These are phyloP conservation scores for Hypoxylon intermedium DNA, from an alignment of 495 filamentous ascomycete species.

Conservation along the genomic window DNA sequence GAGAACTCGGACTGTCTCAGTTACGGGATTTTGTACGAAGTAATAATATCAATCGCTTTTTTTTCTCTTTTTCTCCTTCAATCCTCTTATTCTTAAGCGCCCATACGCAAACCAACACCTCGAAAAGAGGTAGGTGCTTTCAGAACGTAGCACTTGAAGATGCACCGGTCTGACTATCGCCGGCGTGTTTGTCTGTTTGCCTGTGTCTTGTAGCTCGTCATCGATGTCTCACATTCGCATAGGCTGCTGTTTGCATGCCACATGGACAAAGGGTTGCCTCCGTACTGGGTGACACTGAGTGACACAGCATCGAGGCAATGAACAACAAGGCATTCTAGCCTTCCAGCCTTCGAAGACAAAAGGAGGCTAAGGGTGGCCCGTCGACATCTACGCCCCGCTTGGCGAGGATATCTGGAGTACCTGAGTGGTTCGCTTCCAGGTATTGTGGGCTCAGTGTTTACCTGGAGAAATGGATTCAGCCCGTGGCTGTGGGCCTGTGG, in stretches of 20 bases:
- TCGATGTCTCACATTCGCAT: neutral
- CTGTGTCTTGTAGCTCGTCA: neutral
- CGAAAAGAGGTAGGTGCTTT: too few relatives aligned
- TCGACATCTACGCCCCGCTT: neutral
- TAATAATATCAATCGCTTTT: neutral
- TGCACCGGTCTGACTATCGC: too few relatives aligned
- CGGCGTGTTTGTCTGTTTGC: neutral
- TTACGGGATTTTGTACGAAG: slow-evolving; percentile 2
- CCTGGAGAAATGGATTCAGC: neutral
- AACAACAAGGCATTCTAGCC: neutral
- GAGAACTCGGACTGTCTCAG: slow-evolving; percentile 4
- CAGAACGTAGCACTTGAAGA: too few relatives aligned
- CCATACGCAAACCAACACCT: neutral
- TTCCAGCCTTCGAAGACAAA: neutral
- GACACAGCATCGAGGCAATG: slow-evolving; percentile 8
- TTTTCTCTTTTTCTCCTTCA: neutral
- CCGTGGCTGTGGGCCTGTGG: neutral
- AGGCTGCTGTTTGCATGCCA: slow-evolving; percentile 7
- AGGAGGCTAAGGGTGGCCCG: neutral
- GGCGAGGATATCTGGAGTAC: neutral
- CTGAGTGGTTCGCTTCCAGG: slow-evolving; percentile 5
- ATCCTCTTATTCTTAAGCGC: neutral
- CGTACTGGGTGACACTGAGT: neutral
- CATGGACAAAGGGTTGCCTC: slow-evolving; percentile 5
- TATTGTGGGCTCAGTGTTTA: neutral